Evolutionary conservation across 139 green algal species (phyloP), one percentile per base, ranked within the genome.

Genomic region (Chlorella sp.): DNA sequence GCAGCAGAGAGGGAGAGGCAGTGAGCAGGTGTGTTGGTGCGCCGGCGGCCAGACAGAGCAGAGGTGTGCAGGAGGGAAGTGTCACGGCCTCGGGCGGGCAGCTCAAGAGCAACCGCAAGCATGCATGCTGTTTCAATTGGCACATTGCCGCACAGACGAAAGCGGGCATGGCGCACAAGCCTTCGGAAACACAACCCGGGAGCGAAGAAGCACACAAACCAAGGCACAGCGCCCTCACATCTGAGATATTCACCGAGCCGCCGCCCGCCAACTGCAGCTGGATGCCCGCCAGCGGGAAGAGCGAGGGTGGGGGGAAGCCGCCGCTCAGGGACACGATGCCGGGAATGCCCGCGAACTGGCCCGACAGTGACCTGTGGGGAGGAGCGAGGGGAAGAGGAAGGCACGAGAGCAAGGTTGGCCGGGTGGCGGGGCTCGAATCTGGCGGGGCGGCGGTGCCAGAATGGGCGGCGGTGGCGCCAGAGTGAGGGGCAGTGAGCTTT

Each of bases 231-330:
- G 25, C 17, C 3, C 64, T 30, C 60, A 67, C 25, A 4, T 39
- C 30, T 11, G 17, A 41, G 23, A 85, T 78, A 11, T 23, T n/a
- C 9, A 85, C 34, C 15, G 63, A 56, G 44, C 32, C 56, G 65
- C 82, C 82, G 38, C 26, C n/a, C 17, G 56, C 26, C 63, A 83
- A 23, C 28, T 76, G 60, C 44, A 83, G 44, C 11, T 51, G 62
- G 32, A 87, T 38, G 44, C 63, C 44, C 3, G 63, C 51, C 28
- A 83, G 69, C 23, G 83, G 83, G 74, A 87, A 87, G 11, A 87
- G 63, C 25, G 51, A n/a, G 25, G 83, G 18, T 4, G 74, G 73
- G 15, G 83, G 83, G 74, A 87, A 87, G 38, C 83, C 83, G 13
- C 74, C 83, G 17, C 57, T 74, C 3, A 87, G 47, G 7, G 68